phyloP scores from a whole-genome alignment of 1,284 basidiomycete genomes.

The Mycena sp. region DNA sequence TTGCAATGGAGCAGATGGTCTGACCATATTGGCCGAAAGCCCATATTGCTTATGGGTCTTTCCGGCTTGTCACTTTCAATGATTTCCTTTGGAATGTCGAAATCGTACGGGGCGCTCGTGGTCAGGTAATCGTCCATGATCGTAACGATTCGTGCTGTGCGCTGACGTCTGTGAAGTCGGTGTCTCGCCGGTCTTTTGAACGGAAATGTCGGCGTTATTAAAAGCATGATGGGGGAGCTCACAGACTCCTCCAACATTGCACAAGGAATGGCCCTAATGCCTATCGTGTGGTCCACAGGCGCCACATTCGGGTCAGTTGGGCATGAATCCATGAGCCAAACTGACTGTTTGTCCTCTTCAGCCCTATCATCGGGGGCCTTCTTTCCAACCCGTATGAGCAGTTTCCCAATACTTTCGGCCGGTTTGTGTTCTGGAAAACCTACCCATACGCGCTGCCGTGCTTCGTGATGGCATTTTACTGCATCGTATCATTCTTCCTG shows the following conservation, averaged over 20 bases:
- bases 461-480: constrained; percentile 66
- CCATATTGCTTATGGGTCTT: constrained; percentile 64
- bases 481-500: constrained; percentile 60
- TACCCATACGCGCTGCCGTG: constrained; percentile 83
- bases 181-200: constrained; percentile 61
- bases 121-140: constrained; percentile 43
- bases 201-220: constrained; percentile 76
- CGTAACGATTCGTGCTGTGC: neutral
- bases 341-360: constrained; percentile 29
- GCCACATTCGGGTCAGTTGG: constrained; percentile 53
- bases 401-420: constrained; percentile 42
- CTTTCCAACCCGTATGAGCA: constrained; percentile 46
- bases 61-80: constrained; percentile 53
- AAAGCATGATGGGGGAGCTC: constrained; percentile 75
- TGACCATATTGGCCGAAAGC: constrained; percentile 68
- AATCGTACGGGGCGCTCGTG: constrained; percentile 53
- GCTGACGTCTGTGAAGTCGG: constrained; percentile 39
- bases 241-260: constrained; percentile 78
- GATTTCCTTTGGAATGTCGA: constrained; percentile 66
- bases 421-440: constrained; percentile 63
- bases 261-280: constrained; percentile 69
- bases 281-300: constrained; percentile 64
- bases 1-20: constrained; percentile 70
- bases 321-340: neutral
- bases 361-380: constrained; percentile 56